phyloP scores from a whole-genome alignment of 345 rosid species.

The Gynandropsis gynandra region DNA sequence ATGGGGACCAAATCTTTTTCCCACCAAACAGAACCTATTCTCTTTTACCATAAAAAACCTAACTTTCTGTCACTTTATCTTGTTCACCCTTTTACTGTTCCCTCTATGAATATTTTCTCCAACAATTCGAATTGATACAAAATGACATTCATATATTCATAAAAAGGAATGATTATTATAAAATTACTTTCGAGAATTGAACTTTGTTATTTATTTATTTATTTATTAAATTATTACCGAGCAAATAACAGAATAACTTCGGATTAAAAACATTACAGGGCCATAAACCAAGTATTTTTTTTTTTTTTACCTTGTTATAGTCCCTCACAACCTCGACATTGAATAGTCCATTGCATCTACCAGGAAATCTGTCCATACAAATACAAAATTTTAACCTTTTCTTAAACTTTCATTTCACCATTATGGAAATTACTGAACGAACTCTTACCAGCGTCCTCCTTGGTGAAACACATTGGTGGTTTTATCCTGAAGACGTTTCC shows the following conservation, averaged over 20 bases:
- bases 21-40: too few species aligned
- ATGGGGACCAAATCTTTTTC: too few species aligned
- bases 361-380: conserved; percentile 48
- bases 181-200: too few species aligned
- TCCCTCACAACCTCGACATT: conserved; percentile 51
- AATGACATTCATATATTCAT: too few species aligned
- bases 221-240: not conserved
- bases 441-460: conserved; percentile 77
- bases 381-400: conserved; percentile 1
- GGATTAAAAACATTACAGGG: not conserved
- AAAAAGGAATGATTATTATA: too few species aligned
- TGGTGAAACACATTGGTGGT: conserved; percentile 92
- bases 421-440: not conserved
- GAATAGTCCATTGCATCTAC: conserved; percentile 76
- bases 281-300: not conserved
- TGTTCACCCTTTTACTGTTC: too few species aligned
- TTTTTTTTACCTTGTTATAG: not conserved
- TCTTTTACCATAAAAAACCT: too few species aligned
- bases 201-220: not conserved
- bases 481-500: conserved; percentile 87
- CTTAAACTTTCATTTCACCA: not conserved
- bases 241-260: not conserved
- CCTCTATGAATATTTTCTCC: too few species aligned
- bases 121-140: too few species aligned
- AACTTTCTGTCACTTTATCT: too few species aligned